A percentile compares a stretch with the other conserved stretches of the same genome.
These are phyloP conservation scores for Blastobotrys peoriensis DNA, from an alignment of 805 yeast genomes.

Conservation along the genomic window DNA sequence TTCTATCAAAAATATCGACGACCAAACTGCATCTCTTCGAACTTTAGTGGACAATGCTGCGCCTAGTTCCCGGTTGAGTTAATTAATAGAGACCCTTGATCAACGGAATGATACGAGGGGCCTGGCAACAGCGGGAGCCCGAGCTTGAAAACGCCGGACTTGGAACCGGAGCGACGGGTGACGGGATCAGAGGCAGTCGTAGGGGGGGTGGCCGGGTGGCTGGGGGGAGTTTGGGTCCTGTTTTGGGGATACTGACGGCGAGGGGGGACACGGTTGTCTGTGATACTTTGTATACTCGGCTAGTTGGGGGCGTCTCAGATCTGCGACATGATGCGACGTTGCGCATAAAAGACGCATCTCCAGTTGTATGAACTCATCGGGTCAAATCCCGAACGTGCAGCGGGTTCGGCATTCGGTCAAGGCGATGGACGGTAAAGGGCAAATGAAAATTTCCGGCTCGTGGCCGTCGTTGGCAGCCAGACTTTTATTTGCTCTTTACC, in stretches of 20 bases:
- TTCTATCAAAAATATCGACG: too few relatives aligned
- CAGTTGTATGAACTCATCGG: constrained; percentile 1
- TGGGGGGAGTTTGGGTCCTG: too few relatives aligned
- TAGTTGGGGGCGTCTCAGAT: background rate
- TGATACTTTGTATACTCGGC: background rate
- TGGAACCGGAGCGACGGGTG: too few relatives aligned
- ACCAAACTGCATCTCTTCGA: too few relatives aligned
- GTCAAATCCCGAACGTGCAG: background rate
- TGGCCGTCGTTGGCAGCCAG: background rate
- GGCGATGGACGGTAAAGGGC: background rate
- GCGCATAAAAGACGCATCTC: background rate
- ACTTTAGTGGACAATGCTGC: too few relatives aligned
- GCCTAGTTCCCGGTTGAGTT: too few relatives aligned
- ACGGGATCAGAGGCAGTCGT: too few relatives aligned
- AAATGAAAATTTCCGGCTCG: background rate
- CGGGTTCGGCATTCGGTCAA: background rate
- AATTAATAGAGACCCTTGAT: background rate
- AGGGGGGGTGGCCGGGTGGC: too few relatives aligned
- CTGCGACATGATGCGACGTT: background rate
- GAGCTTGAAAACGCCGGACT: background rate
- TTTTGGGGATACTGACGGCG: too few relatives aligned
- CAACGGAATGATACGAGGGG: too few relatives aligned
- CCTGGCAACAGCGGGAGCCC: background rate
- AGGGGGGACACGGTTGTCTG: background rate
- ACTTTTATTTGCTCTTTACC: background rate